These are phyloP conservation scores for Chrysanthemum makinoi DNA, from an alignment of 129 eudicot species.

Conservation along the genomic window DNA sequence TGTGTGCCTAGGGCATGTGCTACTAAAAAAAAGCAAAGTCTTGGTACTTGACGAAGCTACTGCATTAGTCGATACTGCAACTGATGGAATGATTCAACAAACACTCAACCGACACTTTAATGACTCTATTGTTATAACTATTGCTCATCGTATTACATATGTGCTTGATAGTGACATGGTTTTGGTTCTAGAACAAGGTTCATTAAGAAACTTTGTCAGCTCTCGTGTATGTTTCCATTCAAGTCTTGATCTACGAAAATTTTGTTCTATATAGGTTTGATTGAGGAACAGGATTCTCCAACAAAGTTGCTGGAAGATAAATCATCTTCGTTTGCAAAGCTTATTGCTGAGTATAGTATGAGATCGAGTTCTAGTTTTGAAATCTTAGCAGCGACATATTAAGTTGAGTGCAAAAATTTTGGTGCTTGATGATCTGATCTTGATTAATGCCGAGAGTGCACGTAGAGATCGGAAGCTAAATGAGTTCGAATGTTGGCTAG, in stretches of 20 bases:
- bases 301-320: slow-evolving; percentile 62
- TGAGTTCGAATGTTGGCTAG: too few relatives aligned
- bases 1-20: slow-evolving; percentile 71
- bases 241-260: background rate
- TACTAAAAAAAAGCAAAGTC: slow-evolving; percentile 66
- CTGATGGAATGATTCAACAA: slow-evolving; percentile 83
- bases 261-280: slow-evolving; percentile 42
- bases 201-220: background rate
- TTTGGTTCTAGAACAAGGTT: slow-evolving; percentile 64
- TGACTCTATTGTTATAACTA: slow-evolving; percentile 64
- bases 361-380: slow-evolving; percentile 29
- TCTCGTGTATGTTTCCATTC: background rate
- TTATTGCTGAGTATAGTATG: slow-evolving; percentile 79
- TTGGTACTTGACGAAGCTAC: slow-evolving; percentile 86
- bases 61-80: slow-evolving; percentile 90
- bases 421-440: too few relatives aligned
- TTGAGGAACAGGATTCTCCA: slow-evolving; percentile 78
- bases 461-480: too few relatives aligned
- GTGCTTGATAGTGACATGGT: slow-evolving; percentile 82
- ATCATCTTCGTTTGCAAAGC: slow-evolving; percentile 79
- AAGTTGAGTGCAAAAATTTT: too few relatives aligned
- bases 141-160: slow-evolving; percentile 87
- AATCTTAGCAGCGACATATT: too few relatives aligned
- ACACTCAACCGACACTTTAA: slow-evolving; percentile 58
- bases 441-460: too few relatives aligned